Base-by-base conservation (phyloP, 2,329 filamentous ascomycete species). In the Penicillium paneum region DNA sequence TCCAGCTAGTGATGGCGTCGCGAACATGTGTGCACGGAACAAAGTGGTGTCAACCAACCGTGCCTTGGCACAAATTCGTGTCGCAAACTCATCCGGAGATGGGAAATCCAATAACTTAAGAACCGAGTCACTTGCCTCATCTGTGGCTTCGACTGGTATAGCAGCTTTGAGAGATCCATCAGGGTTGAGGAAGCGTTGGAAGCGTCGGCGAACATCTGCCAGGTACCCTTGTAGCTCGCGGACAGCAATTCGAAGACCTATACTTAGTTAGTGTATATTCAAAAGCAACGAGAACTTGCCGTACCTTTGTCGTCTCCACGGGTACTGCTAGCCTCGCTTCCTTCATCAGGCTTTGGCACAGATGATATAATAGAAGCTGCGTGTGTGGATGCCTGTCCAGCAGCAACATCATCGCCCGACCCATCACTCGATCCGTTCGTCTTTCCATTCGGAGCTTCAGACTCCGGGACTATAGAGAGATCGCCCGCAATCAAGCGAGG, bases 21-120 rank as follows among this genome's bases (percentile, higher is more conserved):
- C 91, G 67, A 93, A 91, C 92, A 99, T 97, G 72, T 96, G 95
- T 0, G 91, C 89, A 15, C 93, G 85, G 78, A 99, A 97, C 0
- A 99, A 81, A 0, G 92, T 93, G 0, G 94, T 99, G 68, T 99
- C 94, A 7, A 97, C 91, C 2, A 97, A 77, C 46, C 84, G 87
- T 34, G 94, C 96, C 1, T 88, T 91, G 35, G 86, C 81, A 12
- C 86, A 82, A 2, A 97, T 39, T 32, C 34, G 32, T 11, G 52
- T 79, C 60, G 88, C 86, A 45, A 90, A 87, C 58, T 90, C 81
- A 28, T 81, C 78, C 26, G 85, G 79, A 1, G 78, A 76, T 5
- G 83, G 71, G 7, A 79, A 67, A 11, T 71, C 75, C 3, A 78
- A 71, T n/a, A 78, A 63, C 48, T 78, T 73, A 32, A 76, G 70